Evolutionary conservation across 306 rosid genomes (phyloP).

Genomic region (Elaeagnus macrophylla): DNA sequence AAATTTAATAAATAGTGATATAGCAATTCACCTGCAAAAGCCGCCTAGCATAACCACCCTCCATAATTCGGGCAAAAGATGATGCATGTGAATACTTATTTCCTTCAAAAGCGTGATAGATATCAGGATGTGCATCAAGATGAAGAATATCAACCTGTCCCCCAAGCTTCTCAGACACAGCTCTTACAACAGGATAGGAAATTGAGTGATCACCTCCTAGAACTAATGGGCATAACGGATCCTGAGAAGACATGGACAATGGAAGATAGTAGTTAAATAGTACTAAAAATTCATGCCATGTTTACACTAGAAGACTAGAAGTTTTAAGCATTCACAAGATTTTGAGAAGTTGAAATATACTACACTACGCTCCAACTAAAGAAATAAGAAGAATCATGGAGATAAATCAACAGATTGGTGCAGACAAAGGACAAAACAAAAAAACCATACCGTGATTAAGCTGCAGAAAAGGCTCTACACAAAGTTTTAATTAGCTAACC

Average conservation of each 20-base stretch:
- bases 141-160: slow-evolving; percentile 91
- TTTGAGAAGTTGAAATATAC: no score
- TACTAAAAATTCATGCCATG: neutral
- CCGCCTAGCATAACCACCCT: slow-evolving; percentile 84
- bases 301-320: no score
- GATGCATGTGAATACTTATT: slow-evolving; percentile 88
- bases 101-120: slow-evolving; percentile 71
- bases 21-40: slow-evolving; percentile 71
- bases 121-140: slow-evolving; percentile 97
- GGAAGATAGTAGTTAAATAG: neutral
- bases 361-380: no score
- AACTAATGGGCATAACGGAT: slow-evolving; percentile 78
- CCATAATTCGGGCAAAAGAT: slow-evolving; percentile 95
- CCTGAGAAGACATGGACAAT: slow-evolving; percentile 32
- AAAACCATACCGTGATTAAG: neutral
- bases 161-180: slow-evolving; percentile 90
- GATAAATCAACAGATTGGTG: no score
- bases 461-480: neutral
- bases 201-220: slow-evolving; percentile 97
- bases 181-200: slow-evolving; percentile 83
- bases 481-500: slow-evolving; percentile 28
- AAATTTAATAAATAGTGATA: neutral
- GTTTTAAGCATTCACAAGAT: no score
- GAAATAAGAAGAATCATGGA: no score
- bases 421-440: no score